A percentile compares a stretch with the other conserved stretches of the same genome.
Evolutionary conservation across 1,139 yeast genomes (phyloP).

Genomic region (Magnusiomyces fungicola): DNA sequence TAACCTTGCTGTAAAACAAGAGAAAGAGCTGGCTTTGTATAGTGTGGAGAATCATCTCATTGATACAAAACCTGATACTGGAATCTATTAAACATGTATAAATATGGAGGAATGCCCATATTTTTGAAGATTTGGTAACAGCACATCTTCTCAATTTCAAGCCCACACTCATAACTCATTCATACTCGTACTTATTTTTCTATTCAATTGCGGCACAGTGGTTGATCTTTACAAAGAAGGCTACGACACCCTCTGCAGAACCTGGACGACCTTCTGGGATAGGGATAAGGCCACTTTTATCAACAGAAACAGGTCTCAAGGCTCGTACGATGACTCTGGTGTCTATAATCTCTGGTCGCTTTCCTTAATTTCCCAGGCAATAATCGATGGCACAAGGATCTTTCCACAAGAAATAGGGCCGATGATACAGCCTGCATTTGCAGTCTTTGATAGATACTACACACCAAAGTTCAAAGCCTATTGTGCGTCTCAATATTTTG

Average conservation of each 20-base stretch:
- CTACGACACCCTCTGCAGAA: constrained; percentile 9
- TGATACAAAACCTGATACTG: too few species aligned
- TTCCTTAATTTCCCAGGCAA: constrained; percentile 55
- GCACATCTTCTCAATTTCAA: too few species aligned
- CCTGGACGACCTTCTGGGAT: constrained; percentile 27
- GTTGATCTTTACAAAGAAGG: constrained; percentile 19
- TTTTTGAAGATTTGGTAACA: too few species aligned
- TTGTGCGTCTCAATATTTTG: constrained; percentile 52
- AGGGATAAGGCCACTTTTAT: constrained; percentile 18
- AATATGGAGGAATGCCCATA: too few species aligned
- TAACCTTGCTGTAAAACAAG: too few species aligned
- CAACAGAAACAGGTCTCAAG: constrained; percentile 31
- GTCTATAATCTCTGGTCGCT: constrained; percentile 63
- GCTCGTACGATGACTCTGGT: constrained; percentile 47
- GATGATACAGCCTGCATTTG: constrained; percentile 47
- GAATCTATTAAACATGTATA: too few species aligned
- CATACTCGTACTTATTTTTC: neutral
- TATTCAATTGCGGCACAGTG: too few species aligned
- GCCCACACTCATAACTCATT: too few species aligned
- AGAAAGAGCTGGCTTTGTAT: too few species aligned
- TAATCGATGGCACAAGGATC: constrained; percentile 54
- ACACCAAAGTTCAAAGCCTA: constrained; percentile 45
- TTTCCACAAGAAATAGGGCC: constrained; percentile 53
- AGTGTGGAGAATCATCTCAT: too few species aligned
- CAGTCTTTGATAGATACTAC: constrained; percentile 47